Percentiles rank a stretch among this genome's conserved stretches.
Conservation (phyloP, 495 filamentous ascomycete genomes). For the Penicillium canescens region DNA sequence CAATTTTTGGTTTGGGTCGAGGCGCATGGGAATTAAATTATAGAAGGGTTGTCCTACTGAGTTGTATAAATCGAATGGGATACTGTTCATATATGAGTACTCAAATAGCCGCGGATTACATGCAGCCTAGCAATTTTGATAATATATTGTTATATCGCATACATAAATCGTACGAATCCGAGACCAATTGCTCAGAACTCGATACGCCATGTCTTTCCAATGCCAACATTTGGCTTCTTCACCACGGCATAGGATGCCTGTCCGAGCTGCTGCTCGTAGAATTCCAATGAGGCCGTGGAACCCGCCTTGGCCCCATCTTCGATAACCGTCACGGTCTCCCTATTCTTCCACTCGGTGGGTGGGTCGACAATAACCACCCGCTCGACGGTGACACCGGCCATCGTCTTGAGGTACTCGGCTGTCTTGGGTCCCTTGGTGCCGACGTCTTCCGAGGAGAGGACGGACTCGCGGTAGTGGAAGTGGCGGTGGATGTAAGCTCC, state of each 20-base stretch:
- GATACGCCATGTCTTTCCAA: slow-evolving; percentile 83
- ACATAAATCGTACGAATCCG: slow-evolving; percentile 11
- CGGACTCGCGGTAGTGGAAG: slow-evolving; percentile 62
- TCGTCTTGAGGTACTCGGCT: slow-evolving; percentile 70
- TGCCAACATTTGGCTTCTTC: slow-evolving; percentile 70
- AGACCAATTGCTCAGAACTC: slow-evolving; percentile 48
- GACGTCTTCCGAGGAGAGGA: slow-evolving; percentile 50
- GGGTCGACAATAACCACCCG: slow-evolving; percentile 80
- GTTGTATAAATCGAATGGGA: no score
- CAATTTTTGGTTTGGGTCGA: background rate
- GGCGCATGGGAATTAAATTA: no score
- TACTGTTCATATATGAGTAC: no score
- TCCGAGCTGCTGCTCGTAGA: slow-evolving; percentile 54
- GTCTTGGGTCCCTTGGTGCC: slow-evolving; percentile 60
- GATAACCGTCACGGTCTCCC: slow-evolving; percentile 65
- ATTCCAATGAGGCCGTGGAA: slow-evolving; percentile 57
- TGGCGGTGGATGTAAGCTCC: slow-evolving; percentile 84
- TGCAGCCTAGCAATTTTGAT: slow-evolving; percentile 8
- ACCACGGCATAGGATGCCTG: slow-evolving; percentile 80
- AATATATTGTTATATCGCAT: slow-evolving; percentile 11
- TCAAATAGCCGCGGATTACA: slow-evolving; percentile 22
- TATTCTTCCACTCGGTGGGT: slow-evolving; percentile 67
- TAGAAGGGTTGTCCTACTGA: no score
- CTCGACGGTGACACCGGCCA: slow-evolving; percentile 77
- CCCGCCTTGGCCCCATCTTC: slow-evolving; percentile 65